Conservation (phyloP, 768 basidiomycete species). For the Xerocomus spinulosus region DNA sequence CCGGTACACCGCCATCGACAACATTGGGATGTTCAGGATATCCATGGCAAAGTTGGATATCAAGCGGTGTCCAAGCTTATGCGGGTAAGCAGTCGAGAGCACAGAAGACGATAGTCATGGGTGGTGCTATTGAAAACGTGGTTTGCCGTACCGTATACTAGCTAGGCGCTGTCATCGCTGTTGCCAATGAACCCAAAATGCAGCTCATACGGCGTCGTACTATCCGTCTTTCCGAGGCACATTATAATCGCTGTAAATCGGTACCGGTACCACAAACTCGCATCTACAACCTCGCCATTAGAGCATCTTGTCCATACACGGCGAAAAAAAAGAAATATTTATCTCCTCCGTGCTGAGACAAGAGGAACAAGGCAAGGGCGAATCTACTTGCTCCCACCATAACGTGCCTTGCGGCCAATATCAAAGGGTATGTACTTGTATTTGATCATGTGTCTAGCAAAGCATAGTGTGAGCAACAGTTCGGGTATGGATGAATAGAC, state of each 20-base stretch:
- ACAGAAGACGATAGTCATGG: no score
- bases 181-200: no score
- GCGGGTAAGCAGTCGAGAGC: no score
- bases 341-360: conserved; percentile 3
- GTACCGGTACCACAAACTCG: conserved; percentile 19
- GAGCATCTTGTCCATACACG: conserved; percentile 10
- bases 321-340: conserved; percentile 4
- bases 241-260: conserved; percentile 30
- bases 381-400: conserved; percentile 57
- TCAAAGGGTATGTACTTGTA: conserved; percentile 98
- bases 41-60: no score
- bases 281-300: conserved; percentile 18
- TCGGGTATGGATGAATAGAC: conserved; percentile 24
- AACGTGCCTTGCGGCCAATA: conserved; percentile 88
- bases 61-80: no score
- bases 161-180: no score
- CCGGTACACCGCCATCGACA: no score
- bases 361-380: neutral
- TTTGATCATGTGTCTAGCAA: conserved; percentile 93
- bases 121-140: no score
- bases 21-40: no score
- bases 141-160: no score
- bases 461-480: conserved; percentile 7
- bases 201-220: no score
- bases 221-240: no score